Percentiles rank a stretch among this genome's conserved stretches.
phyloP scores from a whole-genome alignment of 805 yeast genomes.

The Wickerhamiella azyma region DNA sequence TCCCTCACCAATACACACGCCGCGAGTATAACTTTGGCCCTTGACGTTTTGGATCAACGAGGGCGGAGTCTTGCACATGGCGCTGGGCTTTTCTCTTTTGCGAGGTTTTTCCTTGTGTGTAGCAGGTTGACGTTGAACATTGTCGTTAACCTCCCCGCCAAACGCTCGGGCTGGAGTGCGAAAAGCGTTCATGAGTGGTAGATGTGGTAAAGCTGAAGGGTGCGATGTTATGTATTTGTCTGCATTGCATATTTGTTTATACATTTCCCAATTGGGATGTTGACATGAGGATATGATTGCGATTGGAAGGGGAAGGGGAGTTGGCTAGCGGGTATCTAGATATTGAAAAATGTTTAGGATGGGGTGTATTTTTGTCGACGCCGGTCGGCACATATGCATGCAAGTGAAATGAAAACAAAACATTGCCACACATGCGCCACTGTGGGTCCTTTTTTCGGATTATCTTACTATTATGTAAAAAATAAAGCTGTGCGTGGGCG shows the following conservation, averaged over 20 bases:
- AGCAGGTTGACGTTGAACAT: slow-evolving; percentile 2
- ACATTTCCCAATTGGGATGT: slow-evolving; percentile 6
- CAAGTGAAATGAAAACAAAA: not conserved
- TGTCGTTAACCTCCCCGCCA: slow-evolving; percentile 8
- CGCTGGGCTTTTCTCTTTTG: slow-evolving; percentile 75
- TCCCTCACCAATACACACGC: slow-evolving; percentile 88
- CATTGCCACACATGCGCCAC: not conserved
- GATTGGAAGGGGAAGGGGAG: too few species aligned
- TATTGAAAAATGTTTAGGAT: not conserved
- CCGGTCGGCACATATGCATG: not conserved
- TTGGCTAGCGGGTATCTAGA: not conserved
- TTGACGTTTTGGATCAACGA: slow-evolving; percentile 74
- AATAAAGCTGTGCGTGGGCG: too few species aligned
- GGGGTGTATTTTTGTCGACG: not conserved
- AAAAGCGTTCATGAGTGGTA: slow-evolving; percentile 3
- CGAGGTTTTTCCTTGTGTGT: slow-evolving; percentile 27
- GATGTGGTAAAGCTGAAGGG: not conserved
- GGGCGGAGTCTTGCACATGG: slow-evolving; percentile 94
- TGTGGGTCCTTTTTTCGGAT: not conserved
- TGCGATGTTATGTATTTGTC: slow-evolving; percentile 5
- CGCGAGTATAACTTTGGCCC: slow-evolving; percentile 84
- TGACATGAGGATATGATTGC: not conserved
- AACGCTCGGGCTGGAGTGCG: slow-evolving; percentile 9
- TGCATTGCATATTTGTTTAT: slow-evolving; percentile 6
- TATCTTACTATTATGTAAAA: not conserved